Conservation (phyloP, 176 grass and related monocot genomes). For the Tillandsia fasciculata region DNA sequence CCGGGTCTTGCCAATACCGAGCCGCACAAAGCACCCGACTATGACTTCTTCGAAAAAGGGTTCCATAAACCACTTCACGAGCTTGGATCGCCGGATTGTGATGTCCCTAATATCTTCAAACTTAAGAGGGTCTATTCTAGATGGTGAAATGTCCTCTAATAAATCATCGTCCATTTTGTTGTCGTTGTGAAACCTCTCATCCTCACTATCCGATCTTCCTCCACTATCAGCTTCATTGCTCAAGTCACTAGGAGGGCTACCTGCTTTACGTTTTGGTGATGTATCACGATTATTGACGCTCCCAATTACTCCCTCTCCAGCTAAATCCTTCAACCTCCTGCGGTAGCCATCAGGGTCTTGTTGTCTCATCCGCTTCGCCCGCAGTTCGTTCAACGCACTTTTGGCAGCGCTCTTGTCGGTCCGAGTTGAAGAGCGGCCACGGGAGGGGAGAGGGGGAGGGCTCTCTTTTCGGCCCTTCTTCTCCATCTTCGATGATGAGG, state of each 20-base stretch:
- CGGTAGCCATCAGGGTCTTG: conserved; percentile 50
- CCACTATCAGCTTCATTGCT: conserved; percentile 44
- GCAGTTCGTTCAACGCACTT: conserved; percentile 54
- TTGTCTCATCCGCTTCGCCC: conserved; percentile 48
- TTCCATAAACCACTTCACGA: conserved; percentile 97
- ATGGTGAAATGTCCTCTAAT: conserved; percentile 44
- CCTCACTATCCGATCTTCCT: conserved; percentile 37
- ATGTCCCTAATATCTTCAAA: conserved; percentile 75
- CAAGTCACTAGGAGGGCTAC: conserved; percentile 48
- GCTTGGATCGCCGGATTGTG: conserved; percentile 66
- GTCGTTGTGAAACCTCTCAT: conserved; percentile 35
- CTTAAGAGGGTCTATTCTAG: conserved; percentile 49
- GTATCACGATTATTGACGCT: conserved; percentile 9
- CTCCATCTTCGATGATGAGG: conserved; percentile 47
- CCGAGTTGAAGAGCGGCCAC: conserved; percentile 33
- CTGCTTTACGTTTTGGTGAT: conserved; percentile 29
- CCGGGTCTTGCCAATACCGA: conserved; percentile 74
- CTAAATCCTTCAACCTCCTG: conserved; percentile 40
- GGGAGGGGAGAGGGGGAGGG: conserved; percentile 38
- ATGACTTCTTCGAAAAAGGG: conserved; percentile 88
- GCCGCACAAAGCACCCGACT: conserved; percentile 67
- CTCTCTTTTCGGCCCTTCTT: conserved; percentile 49
- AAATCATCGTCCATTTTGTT: conserved; percentile 60
- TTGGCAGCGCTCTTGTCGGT: conserved; percentile 42
- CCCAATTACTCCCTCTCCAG: background rate